A percentile compares a stretch with the other conserved stretches of the same genome.
phyloP scores from a whole-genome alignment of 75 land plant genomes.

The Pseudotsuga menziesii region DNA sequence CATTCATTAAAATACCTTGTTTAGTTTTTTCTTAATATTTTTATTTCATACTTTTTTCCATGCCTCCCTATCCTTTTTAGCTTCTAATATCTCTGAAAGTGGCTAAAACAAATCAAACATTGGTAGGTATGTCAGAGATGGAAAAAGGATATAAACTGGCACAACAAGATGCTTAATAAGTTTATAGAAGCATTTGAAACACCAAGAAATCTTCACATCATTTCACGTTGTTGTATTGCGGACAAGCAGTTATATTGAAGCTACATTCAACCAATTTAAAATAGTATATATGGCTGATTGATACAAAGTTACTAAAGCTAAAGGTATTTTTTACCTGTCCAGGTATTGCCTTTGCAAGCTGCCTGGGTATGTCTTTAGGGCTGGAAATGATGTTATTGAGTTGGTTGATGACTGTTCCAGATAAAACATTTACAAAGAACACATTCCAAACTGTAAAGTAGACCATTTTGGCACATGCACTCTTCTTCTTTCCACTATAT shows the following conservation, averaged over 20 bases:
- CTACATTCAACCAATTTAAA: background rate
- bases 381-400: slow-evolving; percentile 36
- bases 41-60: too few relatives aligned
- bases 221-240: background rate
- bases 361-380: slow-evolving; percentile 60
- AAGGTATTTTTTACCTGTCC: slow-evolving; percentile 46
- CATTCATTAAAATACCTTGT: too few relatives aligned
- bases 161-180: background rate
- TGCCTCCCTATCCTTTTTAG: background rate
- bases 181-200: background rate
- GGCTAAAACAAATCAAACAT: background rate
- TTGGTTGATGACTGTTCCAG: slow-evolving; percentile 58
- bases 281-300: background rate
- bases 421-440: slow-evolving; percentile 75
- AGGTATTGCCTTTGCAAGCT: slow-evolving; percentile 78
- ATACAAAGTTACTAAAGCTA: background rate
- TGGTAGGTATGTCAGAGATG: background rate
- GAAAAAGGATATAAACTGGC: background rate
- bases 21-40: too few relatives aligned
- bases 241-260: background rate
- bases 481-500: slow-evolving; percentile 74
- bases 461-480: slow-evolving; percentile 74
- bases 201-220: background rate
- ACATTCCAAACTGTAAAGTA: slow-evolving; percentile 80
- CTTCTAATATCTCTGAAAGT: background rate